Evolutionary conservation across 306 rosid species (phyloP), one percentile per base, ranked within the genome.

Genomic region (Dryas drummondii): DNA sequence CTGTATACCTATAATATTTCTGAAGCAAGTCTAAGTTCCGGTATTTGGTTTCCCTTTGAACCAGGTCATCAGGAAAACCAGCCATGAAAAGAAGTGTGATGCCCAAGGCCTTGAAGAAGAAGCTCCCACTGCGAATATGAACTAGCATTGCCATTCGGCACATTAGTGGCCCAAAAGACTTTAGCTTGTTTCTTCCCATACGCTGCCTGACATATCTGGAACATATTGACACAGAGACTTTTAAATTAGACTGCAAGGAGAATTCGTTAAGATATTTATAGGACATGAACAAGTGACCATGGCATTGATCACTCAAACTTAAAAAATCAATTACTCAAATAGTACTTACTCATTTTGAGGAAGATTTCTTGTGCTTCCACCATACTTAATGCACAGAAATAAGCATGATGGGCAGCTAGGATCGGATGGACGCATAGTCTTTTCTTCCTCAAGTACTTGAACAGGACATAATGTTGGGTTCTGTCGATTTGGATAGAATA

Each of bases 81-180:
- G 97, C 96, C 97, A 93, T 91, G 77, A 89, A 93, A 71, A 93
- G 88, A 68, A 90, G 93, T 66, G 97, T 87, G 71, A 89, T 84
- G 4, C 97, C 97, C 71, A 93, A 80, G n/a, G 98, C 91, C 84
- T 93, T 93, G 91, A 93, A 89, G 89, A 91, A 93, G 82, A 93
- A 93, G 87, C 97, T 93, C 71, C 98, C 98, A 73, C 86, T 82
- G 17, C 98, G 97, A 76, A 81, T 65, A 77, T 89, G 81, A 77
- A 81, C 87, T 62, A 91, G 74, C 90, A 76, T 86, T 27, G 87
- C 90, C 88, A 79, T 85, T 79, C 79, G 83, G 61, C 90, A 86
- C 65, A 81, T 66, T 13, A 86, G 76, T 61, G 90, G 90, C 68
- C 90, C 90, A 6, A 86, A 86, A 64, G 97, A 93, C 88, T 93